phyloP scores from a whole-genome alignment of 257 asterid species.

The Solanum virginianum region DNA sequence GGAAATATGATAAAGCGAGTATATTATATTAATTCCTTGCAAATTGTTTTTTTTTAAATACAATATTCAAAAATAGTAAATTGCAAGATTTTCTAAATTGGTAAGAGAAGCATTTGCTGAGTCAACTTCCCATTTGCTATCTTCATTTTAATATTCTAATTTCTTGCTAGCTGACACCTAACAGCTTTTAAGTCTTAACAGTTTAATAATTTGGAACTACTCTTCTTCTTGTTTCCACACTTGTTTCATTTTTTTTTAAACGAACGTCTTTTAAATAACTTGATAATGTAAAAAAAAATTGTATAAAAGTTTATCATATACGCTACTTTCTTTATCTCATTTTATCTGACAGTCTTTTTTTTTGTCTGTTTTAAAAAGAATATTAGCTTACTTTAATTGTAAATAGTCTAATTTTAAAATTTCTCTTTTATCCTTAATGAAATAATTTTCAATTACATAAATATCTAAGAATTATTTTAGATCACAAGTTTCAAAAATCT shows the following conservation, averaged over 20 bases:
- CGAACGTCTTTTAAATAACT: neutral
- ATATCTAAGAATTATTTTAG: no score
- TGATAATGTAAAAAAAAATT: neutral
- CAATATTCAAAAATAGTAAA: neutral
- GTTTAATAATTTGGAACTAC: neutral
- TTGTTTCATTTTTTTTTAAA: neutral
- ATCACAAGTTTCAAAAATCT: no score
- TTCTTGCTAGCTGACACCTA: conserved; percentile 15
- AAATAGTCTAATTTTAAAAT: no score
- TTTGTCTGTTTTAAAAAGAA: no score
- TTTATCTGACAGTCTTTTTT: no score
- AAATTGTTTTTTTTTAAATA: neutral
- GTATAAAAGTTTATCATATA: neutral
- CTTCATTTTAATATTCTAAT: neutral
- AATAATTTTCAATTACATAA: no score
- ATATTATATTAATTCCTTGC: neutral
- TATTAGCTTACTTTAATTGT: no score
- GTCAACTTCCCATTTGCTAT: neutral
- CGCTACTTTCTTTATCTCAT: no score
- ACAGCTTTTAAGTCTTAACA: conserved; percentile 7
- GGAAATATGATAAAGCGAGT: neutral
- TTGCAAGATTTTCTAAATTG: conserved; percentile 27
- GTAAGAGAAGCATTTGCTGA: conserved; percentile 1
- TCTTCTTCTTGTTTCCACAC: neutral
- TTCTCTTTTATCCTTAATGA: no score